Conservation (phyloP, 495 filamentous ascomycete species). For the Annulohypoxylon nitens region DNA sequence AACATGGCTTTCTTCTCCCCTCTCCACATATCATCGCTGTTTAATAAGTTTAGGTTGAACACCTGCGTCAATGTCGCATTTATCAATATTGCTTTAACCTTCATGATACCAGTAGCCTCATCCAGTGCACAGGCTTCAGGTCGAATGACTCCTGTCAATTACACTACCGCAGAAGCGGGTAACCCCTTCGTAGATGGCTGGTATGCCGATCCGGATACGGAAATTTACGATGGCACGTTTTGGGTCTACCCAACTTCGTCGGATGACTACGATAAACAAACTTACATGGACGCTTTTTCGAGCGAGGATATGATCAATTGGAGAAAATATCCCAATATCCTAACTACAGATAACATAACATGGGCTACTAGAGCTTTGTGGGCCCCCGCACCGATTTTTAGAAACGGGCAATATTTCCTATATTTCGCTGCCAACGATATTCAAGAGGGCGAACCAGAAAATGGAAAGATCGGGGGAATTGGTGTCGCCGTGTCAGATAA, state of each 20-base stretch:
- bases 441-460: slow-evolving; percentile 33
- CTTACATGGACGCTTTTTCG: slow-evolving; percentile 66
- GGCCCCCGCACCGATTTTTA: slow-evolving; percentile 63
- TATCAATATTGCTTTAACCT: background rate
- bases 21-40: background rate
- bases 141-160: slow-evolving; percentile 33
- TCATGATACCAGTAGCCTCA: slow-evolving; percentile 11
- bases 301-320: slow-evolving; percentile 55
- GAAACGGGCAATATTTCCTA: slow-evolving; percentile 64
- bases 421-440: slow-evolving; percentile 64
- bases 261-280: slow-evolving; percentile 57
- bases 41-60: background rate
- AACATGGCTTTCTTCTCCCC: slow-evolving; percentile 10
- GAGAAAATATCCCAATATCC: slow-evolving; percentile 59
- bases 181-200: slow-evolving; percentile 61
- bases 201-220: slow-evolving; percentile 67
- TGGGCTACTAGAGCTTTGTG: slow-evolving; percentile 64
- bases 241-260: slow-evolving; percentile 68
- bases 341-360: slow-evolving; percentile 56
- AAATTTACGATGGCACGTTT: slow-evolving; percentile 62
- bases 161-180: slow-evolving; percentile 46
- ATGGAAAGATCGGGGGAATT: slow-evolving; percentile 53
- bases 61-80: background rate
- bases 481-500: slow-evolving; percentile 60
- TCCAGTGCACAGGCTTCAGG: too few relatives aligned